Evolutionary conservation across 2,329 filamentous ascomycete genomes (phyloP).

Genomic region (Aotearoamyces nothofagi): DNA sequence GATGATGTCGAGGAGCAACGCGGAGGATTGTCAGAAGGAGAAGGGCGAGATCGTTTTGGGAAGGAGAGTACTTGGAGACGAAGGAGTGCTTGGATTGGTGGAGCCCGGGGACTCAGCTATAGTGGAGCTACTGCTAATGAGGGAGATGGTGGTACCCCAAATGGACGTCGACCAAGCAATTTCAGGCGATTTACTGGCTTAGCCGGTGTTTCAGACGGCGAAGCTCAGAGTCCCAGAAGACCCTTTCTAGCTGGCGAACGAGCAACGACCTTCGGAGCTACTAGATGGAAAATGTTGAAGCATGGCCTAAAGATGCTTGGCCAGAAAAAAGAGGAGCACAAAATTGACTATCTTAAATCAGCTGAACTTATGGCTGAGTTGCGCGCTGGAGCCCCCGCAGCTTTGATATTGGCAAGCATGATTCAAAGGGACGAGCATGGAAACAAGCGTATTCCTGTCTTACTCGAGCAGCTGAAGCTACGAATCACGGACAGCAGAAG

Average conservation of each 20-base stretch:
- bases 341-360: slow-evolving; percentile 87
- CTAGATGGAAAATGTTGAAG: slow-evolving; percentile 89
- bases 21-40: slow-evolving; percentile 59
- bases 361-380: slow-evolving; percentile 93
- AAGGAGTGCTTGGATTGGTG: slow-evolving; percentile 30
- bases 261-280: slow-evolving; percentile 57
- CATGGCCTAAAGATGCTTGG: slow-evolving; percentile 69
- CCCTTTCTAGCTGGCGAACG: slow-evolving; percentile 49
- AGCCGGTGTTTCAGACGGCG: slow-evolving; percentile 46
- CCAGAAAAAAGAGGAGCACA: slow-evolving; percentile 67
- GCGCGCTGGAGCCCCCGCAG: slow-evolving; percentile 80
- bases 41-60: slow-evolving; percentile 48
- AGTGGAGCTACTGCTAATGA: slow-evolving; percentile 35
- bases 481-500: slow-evolving; percentile 66
- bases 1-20: slow-evolving; percentile 38
- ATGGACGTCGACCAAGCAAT: slow-evolving; percentile 43
- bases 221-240: slow-evolving; percentile 38
- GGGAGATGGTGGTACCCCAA: slow-evolving; percentile 32
- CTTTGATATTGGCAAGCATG: slow-evolving; percentile 91
- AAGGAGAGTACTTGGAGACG: slow-evolving; percentile 40
- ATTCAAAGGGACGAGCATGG: slow-evolving; percentile 94
- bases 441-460: slow-evolving; percentile 84
- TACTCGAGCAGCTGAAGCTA: slow-evolving; percentile 88
- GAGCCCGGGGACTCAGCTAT: slow-evolving; percentile 34
- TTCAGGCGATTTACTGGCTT: slow-evolving; percentile 49